Base-by-base conservation (phyloP, 139 green algal genomes). In the Zygnema circumcarinatum region DNA sequence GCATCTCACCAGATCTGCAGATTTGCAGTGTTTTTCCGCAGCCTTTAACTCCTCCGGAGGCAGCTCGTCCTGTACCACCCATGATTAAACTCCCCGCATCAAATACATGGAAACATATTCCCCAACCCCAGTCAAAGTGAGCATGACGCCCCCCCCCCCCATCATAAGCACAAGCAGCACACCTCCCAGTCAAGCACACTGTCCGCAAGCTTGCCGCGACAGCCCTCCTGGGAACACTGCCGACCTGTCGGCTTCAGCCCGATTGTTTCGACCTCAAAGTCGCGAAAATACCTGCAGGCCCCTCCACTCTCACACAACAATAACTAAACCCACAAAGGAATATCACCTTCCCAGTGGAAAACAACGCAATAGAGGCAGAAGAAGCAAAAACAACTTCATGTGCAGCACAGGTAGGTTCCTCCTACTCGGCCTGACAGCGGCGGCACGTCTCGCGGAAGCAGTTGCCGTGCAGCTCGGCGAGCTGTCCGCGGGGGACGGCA, bases 401-500 rank as follows among this genome's bases (percentile, higher is more conserved):
- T n/a, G 56, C 29, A 25, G 56, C 25, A 29, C 25, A 72, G 56
- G 25, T 29, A 25, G 56, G 29, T 25, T n/a, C n/a, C n/a, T 69
- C 82, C 62, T 72, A 90, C 89, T 97, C 94, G 0, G 36, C 40
- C 62, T 87, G 84, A 93, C 96, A 98, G 1, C 56, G 56, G 21
- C 78, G 36, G 92, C 96, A 99, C 33, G 91, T 86, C 92, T 99
- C 97, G 83, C 98, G 98, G n/a, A n/a, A n/a, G 90, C 95, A 98
- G 92, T 98, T 98, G 86, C 97, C 97, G 86, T 99, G 97, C 87
- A 99, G 93, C 93, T 99, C 97, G 1, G 96, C 95, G 2, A 99
- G 87, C n/a, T n/a, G n/a, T n/a, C n/a, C 76, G 90, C 31, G 76
- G 0, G 94, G 95, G 25, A 96, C 86, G 20, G 95, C 96, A 2